Base-by-base conservation (phyloP, 2,329 filamentous ascomycete species). In the Talaromyces sp. region DNA sequence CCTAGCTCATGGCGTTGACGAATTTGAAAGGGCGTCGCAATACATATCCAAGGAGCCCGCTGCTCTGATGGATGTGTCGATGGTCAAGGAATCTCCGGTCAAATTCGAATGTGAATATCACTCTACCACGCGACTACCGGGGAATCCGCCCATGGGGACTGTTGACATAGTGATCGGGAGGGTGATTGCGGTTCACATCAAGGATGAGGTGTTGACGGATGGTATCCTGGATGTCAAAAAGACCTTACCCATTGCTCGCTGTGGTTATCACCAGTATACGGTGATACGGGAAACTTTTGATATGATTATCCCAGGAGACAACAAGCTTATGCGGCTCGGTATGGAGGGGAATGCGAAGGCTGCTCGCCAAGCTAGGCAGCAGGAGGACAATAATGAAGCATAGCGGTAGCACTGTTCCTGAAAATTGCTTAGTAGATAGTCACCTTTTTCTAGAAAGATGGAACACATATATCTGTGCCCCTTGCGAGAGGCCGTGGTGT, bases 91-190 rank as follows among this genome's bases (percentile, higher is more conserved):
- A 2, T 82, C 78, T n/a, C 86, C 85, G 0, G 81, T 88, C 2
- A 80, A 82, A 59, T 88, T 88, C 68, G 85, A 88, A 72, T 88
- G 85, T 71, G 78, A 80, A 67, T 84, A 85, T 68, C 81, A 87
- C 68, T 77, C 78, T 1, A 88, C 85, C 0, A 60, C 88, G 1
- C 73, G 84, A 1, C 70, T 88, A 35, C 85, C 85, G 0, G 85
- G 84, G 0, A 84, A 85, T 66, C 82, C 84, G 59, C 85, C 84
- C 0, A 83, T 87, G 81, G 85, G 85, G 0, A 81, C 78, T 0
- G 84, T 84, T 3, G 85, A 88, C 69, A 78, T 87, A 1, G 81
- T 88, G 3, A 84, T 88, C 68, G 85, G 84, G 0, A 74, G 75
- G 47, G 86, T 88, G 0, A 75, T 87, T 0, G 86, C 79, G 0